A percentile compares a stretch with the other conserved stretches of the same genome.
phyloP scores from a whole-genome alignment of 305 asterid species.

The Fraxinus platypoda region DNA sequence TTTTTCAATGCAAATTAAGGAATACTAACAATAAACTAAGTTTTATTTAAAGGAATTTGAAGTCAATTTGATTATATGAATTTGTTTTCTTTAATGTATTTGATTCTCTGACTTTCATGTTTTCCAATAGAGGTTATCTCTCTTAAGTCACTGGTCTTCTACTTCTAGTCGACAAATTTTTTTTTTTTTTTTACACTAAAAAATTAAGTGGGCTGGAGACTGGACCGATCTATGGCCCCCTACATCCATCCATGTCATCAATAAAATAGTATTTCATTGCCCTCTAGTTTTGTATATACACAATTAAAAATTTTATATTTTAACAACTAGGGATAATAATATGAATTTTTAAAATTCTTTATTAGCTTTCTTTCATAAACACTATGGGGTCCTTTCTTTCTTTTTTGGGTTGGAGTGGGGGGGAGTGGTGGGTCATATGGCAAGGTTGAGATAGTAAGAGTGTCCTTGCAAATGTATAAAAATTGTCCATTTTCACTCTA shows the following conservation, averaged over 20 bases:
- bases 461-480: not conserved
- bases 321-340: not conserved
- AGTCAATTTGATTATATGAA: not conserved
- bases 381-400: not conserved
- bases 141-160: not conserved
- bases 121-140: no score
- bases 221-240: no score
- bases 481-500: not conserved
- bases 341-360: not conserved
- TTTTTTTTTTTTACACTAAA: no score
- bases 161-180: not conserved
- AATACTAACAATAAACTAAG: not conserved
- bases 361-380: not conserved
- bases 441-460: not conserved
- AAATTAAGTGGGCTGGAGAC: no score
- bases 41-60: not conserved
- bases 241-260: no score
- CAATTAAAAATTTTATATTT: not conserved
- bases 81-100: not conserved
- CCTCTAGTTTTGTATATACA: no score
- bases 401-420: not conserved
- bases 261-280: no score
- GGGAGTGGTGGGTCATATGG: not conserved
- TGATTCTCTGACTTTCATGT: not conserved
- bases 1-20: not conserved